Evolutionary conservation across 495 filamentous ascomycete species (phyloP).

Genomic region (Penicillium paxilli): DNA sequence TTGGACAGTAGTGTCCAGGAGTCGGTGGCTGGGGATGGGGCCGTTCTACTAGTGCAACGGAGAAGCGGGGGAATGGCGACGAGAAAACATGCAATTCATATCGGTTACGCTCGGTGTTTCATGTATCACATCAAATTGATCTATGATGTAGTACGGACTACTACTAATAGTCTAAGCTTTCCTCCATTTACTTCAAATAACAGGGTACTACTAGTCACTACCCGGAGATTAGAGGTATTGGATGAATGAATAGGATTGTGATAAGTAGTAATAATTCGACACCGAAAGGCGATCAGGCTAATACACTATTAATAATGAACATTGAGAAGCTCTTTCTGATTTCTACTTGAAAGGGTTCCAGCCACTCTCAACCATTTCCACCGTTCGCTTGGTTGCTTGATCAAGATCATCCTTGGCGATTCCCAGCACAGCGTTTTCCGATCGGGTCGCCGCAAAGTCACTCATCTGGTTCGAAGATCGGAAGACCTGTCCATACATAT

Average conservation of each 20-base stretch:
- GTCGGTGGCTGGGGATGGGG: too few species aligned
- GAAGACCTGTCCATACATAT: constrained; percentile 55
- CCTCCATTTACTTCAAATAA: too few species aligned
- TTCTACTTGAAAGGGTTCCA: constrained; percentile 13
- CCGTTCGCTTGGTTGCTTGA: constrained; percentile 31
- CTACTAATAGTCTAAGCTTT: too few species aligned
- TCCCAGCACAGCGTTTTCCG: constrained; percentile 50
- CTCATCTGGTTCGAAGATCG: constrained; percentile 37
- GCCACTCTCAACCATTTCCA: constrained; percentile 18
- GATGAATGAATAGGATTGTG: too few species aligned
- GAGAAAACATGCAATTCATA: neutral
- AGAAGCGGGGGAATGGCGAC: neutral
- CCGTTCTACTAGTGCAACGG: neutral
- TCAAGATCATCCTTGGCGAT: constrained; percentile 62
- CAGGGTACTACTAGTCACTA: too few species aligned
- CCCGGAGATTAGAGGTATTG: too few species aligned
- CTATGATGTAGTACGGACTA: too few species aligned
- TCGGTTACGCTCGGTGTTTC: neutral
- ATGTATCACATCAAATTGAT: too few species aligned
- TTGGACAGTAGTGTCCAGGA: too few species aligned
- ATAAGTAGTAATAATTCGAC: too few species aligned
- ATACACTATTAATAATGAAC: neutral
- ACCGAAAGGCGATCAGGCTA: too few species aligned
- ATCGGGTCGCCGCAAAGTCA: constrained; percentile 36
- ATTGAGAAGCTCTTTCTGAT: neutral